Evolutionary conservation across 257 asterid genomes (phyloP), one percentile per base, ranked within the genome.

Genomic region (Primulina tabacum): DNA sequence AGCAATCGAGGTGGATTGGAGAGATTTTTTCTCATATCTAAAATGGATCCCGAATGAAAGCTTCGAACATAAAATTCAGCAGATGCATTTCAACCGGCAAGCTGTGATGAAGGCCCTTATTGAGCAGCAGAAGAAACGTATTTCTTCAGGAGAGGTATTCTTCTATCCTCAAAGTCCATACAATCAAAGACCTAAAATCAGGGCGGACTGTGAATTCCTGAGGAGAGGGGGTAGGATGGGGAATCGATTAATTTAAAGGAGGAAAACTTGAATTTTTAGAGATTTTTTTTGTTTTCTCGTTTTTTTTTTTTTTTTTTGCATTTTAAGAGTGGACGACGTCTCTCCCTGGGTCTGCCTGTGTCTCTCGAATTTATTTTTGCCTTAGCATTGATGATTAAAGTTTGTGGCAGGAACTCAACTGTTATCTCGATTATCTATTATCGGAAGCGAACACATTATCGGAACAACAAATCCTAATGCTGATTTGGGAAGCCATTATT

Each of bases 1-100:
- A 12, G 90, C 92, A 11, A 81, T 86, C 70, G 92, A 88, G 60
- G 95, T 88, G 60, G 95, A 88, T 65, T 88, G 95, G 95, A 82
- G 95, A 73, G 95, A 88, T 75, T 88, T 88, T 68, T 86, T 88
- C 80, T 90, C 89, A 0, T 82, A 82, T 77, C 60, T 88, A 12
- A 76, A 68, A 57, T 88, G 90, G 92, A 75, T 84, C 70, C 95
- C 95, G 4, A 88, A 88, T 76, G 80, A 67, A 71, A 73, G 83
- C 67, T 84, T 88, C 32, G 90, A 81, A 52, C 69, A 64, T 28
- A 86, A 72, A 71, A 69, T 88, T 26, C 82, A 73, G 65, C 81
- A n/a, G 10, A 71, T 82, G 80, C 29, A 74, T 67, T 53, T 33
- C n/a, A 79, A 78, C 10, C 75, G 92, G 62, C 81, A 61, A 67